These are phyloP conservation scores for Linum lewisii DNA, from an alignment of 345 rosid species.

Conservation along the genomic window DNA sequence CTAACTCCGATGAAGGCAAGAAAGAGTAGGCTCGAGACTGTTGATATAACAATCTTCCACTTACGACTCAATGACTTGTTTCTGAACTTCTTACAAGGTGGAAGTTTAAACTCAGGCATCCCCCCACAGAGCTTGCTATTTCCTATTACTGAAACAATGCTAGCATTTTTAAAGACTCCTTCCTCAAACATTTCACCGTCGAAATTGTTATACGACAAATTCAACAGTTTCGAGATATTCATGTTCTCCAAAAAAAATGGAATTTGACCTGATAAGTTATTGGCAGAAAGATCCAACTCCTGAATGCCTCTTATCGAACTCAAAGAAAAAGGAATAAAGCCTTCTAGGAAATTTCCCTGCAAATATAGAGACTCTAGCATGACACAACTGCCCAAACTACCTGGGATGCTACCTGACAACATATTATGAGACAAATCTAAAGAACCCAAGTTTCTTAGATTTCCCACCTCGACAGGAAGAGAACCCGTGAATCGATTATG, in stretches of 20 bases:
- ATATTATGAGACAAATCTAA: constrained; percentile 11
- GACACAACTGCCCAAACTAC: constrained; percentile 11
- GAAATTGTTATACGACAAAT: constrained; percentile 18
- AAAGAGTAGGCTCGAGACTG: background rate
- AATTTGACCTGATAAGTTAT: constrained; percentile 18
- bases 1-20: background rate
- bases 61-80: background rate
- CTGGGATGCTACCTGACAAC: constrained; percentile 14
- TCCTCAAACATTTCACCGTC: constrained; percentile 9
- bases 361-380: constrained; percentile 8
- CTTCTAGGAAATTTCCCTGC: constrained; percentile 8
- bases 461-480: constrained; percentile 5
- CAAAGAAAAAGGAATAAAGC: constrained; percentile 12
- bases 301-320: constrained; percentile 3
- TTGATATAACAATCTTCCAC: background rate
- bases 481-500: constrained; percentile 10
- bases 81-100: background rate
- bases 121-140: background rate
- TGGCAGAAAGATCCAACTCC: constrained; percentile 3
- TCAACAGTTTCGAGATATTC: constrained; percentile 3
- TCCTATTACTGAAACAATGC: background rate
- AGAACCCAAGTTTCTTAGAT: constrained; percentile 1
- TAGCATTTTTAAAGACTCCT: constrained; percentile 3
- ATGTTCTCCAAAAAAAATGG: constrained; percentile 3
- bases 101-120: background rate